Conservation (phyloP, 768 basidiomycete genomes). For the Tylopilus sp. region DNA sequence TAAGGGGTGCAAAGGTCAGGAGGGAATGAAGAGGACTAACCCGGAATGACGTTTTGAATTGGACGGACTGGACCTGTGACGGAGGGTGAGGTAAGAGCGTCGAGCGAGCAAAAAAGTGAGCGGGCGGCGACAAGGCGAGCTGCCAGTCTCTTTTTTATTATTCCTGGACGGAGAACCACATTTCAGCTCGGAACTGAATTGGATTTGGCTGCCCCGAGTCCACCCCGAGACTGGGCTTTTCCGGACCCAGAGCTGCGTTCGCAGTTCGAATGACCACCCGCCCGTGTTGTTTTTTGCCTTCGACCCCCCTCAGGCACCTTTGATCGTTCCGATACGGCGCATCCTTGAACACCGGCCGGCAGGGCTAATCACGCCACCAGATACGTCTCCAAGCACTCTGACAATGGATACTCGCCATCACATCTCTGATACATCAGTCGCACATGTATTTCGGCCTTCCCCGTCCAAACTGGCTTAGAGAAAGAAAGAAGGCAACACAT, state of each 20-base stretch:
- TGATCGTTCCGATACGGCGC: no score
- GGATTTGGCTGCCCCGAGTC: conserved; percentile 13
- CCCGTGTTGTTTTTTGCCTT: neutral
- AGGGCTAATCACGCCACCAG: no score
- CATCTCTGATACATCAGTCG: no score
- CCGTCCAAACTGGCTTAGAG: no score
- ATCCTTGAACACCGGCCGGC: no score
- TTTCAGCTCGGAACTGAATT: conserved; percentile 9
- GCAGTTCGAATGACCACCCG: neutral
- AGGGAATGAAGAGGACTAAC: neutral
- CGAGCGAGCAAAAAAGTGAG: neutral
- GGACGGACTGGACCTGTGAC: conserved; percentile 8
- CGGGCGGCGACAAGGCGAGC: no score
- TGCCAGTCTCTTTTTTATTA: conserved; percentile 5
- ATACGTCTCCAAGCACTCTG: no score
- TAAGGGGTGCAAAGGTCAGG: neutral
- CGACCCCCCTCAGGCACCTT: neutral
- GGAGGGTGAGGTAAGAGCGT: neutral
- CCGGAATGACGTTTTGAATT: conserved; percentile 8
- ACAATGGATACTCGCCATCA: no score
- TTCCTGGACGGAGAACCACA: conserved; percentile 9
- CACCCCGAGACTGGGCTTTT: conserved; percentile 6
- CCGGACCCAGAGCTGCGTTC: neutral
- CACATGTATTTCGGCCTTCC: no score
- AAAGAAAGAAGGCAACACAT: no score